Evolutionary conservation across 2,329 filamentous ascomycete genomes (phyloP).

Genomic region (Tolypocladium endophyticum): DNA sequence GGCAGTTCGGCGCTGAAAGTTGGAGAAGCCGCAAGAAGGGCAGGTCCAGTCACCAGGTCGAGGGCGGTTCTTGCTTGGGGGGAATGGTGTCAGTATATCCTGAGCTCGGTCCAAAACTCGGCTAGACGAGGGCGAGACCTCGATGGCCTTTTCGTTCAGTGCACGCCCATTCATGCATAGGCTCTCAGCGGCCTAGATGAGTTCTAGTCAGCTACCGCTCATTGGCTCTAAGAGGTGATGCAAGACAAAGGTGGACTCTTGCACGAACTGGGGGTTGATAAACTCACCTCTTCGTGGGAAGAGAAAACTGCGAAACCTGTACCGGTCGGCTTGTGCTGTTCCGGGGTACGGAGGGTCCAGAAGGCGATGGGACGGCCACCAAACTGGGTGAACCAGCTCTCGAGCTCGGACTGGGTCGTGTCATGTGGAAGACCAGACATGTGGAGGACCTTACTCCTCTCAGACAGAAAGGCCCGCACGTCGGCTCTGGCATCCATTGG

Average conservation of each 20-base stretch:
- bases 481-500: conserved; percentile 96
- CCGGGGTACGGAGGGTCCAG: conserved; percentile 94
- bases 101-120: conserved; percentile 90
- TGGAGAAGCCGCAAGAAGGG: conserved; percentile 96
- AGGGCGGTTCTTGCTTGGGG: conserved; percentile 95
- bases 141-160: conserved; percentile 96
- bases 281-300: conserved; percentile 90
- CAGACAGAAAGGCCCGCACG: conserved; percentile 88
- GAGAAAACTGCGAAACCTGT: conserved; percentile 98
- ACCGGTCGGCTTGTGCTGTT: conserved; percentile 98
- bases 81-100: conserved; percentile 94
- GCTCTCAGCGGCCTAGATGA: conserved; percentile 75
- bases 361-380: conserved; percentile 96
- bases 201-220: conserved; percentile 1
- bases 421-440: conserved; percentile 97
- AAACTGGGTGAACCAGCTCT: conserved; percentile 99
- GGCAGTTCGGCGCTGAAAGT: conserved; percentile 96
- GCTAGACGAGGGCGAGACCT: conserved; percentile 95
- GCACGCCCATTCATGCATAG: conserved; percentile 98
- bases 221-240: neutral
- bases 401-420: conserved; percentile 94
- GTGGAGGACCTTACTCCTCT: conserved; percentile 95
- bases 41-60: conserved; percentile 98
- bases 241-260: neutral
- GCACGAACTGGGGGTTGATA: neutral